Evolutionary conservation across 257 asterid species (phyloP), one percentile per base, ranked within the genome.

Genomic region (Galeopsis tetrahit): DNA sequence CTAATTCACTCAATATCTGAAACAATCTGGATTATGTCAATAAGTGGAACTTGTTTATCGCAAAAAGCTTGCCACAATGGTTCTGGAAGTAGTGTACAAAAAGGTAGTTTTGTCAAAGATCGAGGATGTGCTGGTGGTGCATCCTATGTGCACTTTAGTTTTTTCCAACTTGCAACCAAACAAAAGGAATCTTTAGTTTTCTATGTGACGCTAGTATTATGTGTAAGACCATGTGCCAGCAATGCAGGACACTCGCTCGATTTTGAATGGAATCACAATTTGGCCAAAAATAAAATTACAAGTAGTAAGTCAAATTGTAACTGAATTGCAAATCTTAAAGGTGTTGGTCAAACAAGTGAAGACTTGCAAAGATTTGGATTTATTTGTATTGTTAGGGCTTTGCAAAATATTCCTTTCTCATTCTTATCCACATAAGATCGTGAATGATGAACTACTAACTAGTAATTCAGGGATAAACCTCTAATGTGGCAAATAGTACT

Each of bases 391-490:
- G 2, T n/a, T 49, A 49, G 21, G 57, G 21, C 57, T n/a, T 13
- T 15, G 31, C 28, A 48, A 77, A 6, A 49, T 8, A n/a, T 28
- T 56, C 43, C 51, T 32, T 15, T 17, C n/a, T 34, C 7, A 70
- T 55, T n/a, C 57, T 49, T 5, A 15, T n/a, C 64, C 57, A 43
- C 11, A 52, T 10, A 38, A 36, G 28, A 66, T 35, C 52, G 28
- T 63, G 63, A 70, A 36, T 35, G 32, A 60, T 8, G 42, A 53
- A 71, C 49, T 40, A 34, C 35, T 44, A 53, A 9, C 28, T 14
- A 17, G 49, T 32, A 6, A 46, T 14, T 58, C 43, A 15, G 60
- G 68, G 64, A 74, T 40, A 32, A 46, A 42, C 7, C 68, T 40
- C 4, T 66, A 33, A 56, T 43, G 14, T 39, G 36, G 52, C 10